Evolutionary conservation across 2,329 filamentous ascomycete species (phyloP).

Genomic region (Cladophialophora yegresii): DNA sequence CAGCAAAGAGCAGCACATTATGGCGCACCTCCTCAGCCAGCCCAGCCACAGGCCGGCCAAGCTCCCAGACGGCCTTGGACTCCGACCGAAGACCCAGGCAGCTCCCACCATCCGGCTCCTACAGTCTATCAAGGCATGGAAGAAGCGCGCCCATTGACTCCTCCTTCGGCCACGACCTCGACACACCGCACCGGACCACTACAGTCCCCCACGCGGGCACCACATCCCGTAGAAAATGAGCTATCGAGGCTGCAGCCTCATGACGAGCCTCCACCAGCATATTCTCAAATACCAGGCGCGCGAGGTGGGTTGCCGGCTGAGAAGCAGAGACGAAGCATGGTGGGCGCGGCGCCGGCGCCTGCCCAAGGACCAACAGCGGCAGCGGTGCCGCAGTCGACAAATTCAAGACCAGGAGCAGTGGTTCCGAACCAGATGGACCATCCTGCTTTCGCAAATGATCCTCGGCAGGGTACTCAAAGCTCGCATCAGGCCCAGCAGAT

Average conservation of each 20-base stretch:
- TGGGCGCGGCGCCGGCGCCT: constrained; percentile 30
- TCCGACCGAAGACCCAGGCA: constrained; percentile 84
- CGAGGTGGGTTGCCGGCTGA: constrained; percentile 69
- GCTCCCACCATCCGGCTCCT: constrained; percentile 83
- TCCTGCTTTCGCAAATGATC: constrained; percentile 88
- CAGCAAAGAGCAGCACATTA: constrained; percentile 77
- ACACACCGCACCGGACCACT: constrained; percentile 40
- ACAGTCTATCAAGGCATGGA: constrained; percentile 87
- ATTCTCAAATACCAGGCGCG: constrained; percentile 70
- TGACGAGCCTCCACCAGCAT: constrained; percentile 76
- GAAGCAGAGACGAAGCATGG: constrained; percentile 62
- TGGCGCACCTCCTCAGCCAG: constrained; percentile 51
- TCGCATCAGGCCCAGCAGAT: constrained; percentile 36
- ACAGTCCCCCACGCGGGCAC: constrained; percentile 46
- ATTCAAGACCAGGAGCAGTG: constrained; percentile 36
- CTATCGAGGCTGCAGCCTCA: constrained; percentile 78
- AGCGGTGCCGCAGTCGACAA: constrained; percentile 29
- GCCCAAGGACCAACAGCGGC: constrained; percentile 27
- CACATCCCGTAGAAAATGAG: constrained; percentile 79
- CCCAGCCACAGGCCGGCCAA: constrained; percentile 41
- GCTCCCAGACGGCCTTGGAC: constrained; percentile 76
- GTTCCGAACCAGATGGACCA: constrained; percentile 59
- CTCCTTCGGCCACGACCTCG: constrained; percentile 48
- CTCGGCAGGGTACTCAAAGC: constrained; percentile 51
- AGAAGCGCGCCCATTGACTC: constrained; percentile 58